Base-by-base conservation (phyloP, 1,284 basidiomycete species). In the Ceratobasidium sp. region DNA sequence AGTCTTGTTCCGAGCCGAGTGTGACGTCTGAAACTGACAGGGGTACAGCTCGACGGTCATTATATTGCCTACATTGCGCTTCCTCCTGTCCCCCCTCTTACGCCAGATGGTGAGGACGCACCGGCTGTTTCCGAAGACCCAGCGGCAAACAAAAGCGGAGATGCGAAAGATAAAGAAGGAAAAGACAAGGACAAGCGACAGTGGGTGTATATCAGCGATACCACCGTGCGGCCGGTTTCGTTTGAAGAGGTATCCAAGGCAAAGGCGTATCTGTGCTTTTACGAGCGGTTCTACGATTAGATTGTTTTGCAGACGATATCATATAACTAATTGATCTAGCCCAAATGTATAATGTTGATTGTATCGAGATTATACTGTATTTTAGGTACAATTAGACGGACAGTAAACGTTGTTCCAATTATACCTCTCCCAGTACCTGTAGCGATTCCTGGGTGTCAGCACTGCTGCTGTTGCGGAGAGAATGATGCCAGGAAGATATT, bases 201-300 rank as follows among this genome's bases (percentile, higher is more conserved):
- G 79, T 98, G 96, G 96, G 94, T 94, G 66, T 97, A 94, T 83
- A 93, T 97, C 87, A 91, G 94, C 84, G 93, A 95, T 83, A 95
- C 94, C 1, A 85, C 90, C 64, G 95, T 98, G 14, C 88, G 93
- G 64, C 48, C 94, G 41, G 91, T 93, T 3, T 91, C 91, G 59
- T 85, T 97, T 59, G 94, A 96, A 57, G 96, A 98, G 83, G 96
- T 97, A 7, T 86, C 97, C 81, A 92, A 92, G 83, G 92, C 93
- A 77, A 96, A 94, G 83, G 96, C 96, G 30, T 98, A 98, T 84
- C 89, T 98, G 78, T 93, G 95, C 84, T 93, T 95, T 90, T 96
- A 95, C 83, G 94, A 96, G 86, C 89, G 92, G 55, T 85, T 92
- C 50, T 81, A 82, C 30, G 68, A 78, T 7, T 75, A 78, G 67